Evolutionary conservation across 139 green algal genomes (phyloP), one percentile per base, ranked within the genome.

Genomic region (Pedinophyceae sp.): DNA sequence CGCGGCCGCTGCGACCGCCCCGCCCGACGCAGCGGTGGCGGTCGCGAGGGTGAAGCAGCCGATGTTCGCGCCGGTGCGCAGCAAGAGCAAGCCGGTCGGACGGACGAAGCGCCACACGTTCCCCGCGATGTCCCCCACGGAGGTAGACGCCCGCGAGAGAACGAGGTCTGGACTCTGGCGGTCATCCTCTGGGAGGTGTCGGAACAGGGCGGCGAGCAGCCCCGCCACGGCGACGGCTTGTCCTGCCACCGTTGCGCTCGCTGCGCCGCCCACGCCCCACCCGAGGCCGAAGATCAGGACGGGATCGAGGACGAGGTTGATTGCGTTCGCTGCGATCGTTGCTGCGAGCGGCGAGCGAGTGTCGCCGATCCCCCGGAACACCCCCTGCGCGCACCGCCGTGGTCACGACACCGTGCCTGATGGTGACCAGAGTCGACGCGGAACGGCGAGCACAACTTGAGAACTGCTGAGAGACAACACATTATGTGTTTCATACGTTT

Each of bases 241-340:
- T 41, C 70, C 60, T 20, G 65, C n/a, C 5, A 78, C 66, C 2
- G 81, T 86, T 17, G 76, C 78, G 13, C 58, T 48, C 17, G 84
- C 84, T 3, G 82, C 78, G n/a, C 82, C 81, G 4, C 23, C 27
- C 1, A 80, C 70, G 20, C 84, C 84, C 68, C 66, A 71, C 16
- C 57, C 30, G 2, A 66, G 48, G 18, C 27, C 47, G 48, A 88
- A 90, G 19, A 93, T 82, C 48, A 92, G 54, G 16, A 83, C 10
- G 2, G 63, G 71, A 54, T 77, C 77, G 27, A 81, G 60, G 13
- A 50, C 50, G 10, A 78, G 20, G 54, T 72, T 76, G 38, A 69
- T 5, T 3, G 38, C 25, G 28, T 74, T 75, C 18, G 52, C 58
- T 0, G 41, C 40, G 1, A 77, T 13, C 0, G 71, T 75, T 19